Evolutionary conservation across 129 eudicot genomes (phyloP), one percentile per base, ranked within the genome.

Genomic region (Flaveria robusta): DNA sequence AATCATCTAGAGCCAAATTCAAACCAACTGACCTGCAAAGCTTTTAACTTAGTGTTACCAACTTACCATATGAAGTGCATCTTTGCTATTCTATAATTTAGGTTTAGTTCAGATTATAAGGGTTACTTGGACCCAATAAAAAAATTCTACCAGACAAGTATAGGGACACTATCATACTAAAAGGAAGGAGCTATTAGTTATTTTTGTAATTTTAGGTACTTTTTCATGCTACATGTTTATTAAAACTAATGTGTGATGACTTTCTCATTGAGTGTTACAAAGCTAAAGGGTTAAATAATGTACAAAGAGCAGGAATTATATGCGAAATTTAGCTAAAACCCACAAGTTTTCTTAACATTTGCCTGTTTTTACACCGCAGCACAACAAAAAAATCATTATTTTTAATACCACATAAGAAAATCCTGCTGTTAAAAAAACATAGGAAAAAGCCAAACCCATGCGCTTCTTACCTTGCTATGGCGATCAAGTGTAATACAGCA

Each of bases 401-500:
- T 29, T 14, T 15, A 15, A 7, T 9, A 63, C 68, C 1, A 63
- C 68, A 60, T 60, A 14, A 60, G 22, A 51, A 64, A 45, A 24
- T 34, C 39, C 39, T 0, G 39, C 39, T 34, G 39, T 34, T 34
- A 34, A 34, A 6, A 26, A 18, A 0, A 13, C 66, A 58, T 58
- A 60, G 26, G 22, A 66, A 64, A 45, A 24, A 51, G 18, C 43
- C 23, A 43, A 11, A 41, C 20, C 3, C 69, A 46, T 4, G 67
- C 14, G 62, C 34, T 74, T 37, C 86, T 79, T 23, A 91, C 99
- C 93, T 91, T 27, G 99, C 99, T 59, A 95, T 95, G 59, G 97
- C 99, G 77, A 95, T 95, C 77, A 95, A 85, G 83, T 95, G 99
- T 67, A 95, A 79, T 65, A 95, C 99, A 14, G 99, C 99, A 85